Base-by-base conservation (phyloP, 2,329 filamentous ascomycete genomes). In the Basipetospora chlamydospora region DNA sequence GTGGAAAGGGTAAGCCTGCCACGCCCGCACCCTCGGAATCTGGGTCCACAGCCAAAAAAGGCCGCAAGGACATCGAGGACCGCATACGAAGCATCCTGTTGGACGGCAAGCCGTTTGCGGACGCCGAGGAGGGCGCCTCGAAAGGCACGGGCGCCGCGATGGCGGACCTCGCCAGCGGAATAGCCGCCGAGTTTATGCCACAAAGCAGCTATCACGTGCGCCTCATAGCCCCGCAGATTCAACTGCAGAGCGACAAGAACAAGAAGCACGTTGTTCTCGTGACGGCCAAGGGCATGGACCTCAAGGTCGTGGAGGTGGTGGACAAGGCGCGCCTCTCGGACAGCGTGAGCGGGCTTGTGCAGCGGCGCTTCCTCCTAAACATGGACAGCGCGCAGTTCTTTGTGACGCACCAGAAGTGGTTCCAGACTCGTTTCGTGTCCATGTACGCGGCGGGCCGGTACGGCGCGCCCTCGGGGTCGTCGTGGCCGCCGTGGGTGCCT, bases 351-450 rank as follows among this genome's bases (percentile, higher is more conserved):
- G 92, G 90, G 37, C 70, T 99, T 31, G 88, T 98, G 2, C 92
- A 98, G 54, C 80, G 87, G 26, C 80, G 90, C 6, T 95, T 96
- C 61, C 74, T 87, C 20, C 77, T 95, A 43, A 84, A 86, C 46
- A 95, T 96, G 81, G 90, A 98, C 58, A 93, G 88, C 51, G 80
- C 92, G 20, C 90, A 99, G 54, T 95, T 98, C 59, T 99, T 98
- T 47, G 87, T 98, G 34, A 90, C 88, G 1, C 88, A 88, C 43
- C 82, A 88, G 49, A 92, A 92, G 60, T 90, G 80, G 54, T 88
- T 98, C 56, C 71, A 73, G 10, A 81, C 80, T 8, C 80, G 83
- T 43, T 74, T 92, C 44, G 69, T 95, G 37, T 86, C 90, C 37
- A 80, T 94, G 66, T 96, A 98, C 54, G 87, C 88, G 16, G 88